phyloP scores from a whole-genome alignment of 768 basidiomycete species.

The Psilocybe cyanescens region DNA sequence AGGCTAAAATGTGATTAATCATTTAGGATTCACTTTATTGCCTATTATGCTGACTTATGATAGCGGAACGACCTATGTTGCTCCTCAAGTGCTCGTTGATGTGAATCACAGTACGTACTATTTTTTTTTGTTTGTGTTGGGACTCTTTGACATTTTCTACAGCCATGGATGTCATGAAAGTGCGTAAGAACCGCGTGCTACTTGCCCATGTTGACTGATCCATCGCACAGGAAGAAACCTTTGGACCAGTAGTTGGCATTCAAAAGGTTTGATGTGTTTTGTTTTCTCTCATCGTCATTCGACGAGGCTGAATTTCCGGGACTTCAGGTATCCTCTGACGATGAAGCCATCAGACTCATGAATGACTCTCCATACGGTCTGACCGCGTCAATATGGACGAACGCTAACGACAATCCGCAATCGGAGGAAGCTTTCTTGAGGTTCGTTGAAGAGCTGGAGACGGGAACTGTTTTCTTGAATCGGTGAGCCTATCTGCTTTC shows the following conservation, averaged over 20 bases:
- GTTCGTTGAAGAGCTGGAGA: constrained; percentile 74
- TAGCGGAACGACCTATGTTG: constrained; percentile 86
- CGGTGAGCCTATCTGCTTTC: constrained; percentile 42
- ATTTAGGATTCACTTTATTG: not conserved
- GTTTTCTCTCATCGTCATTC: not conserved
- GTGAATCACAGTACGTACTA: constrained; percentile 80
- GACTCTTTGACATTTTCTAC: not conserved
- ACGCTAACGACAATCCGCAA: constrained; percentile 57
- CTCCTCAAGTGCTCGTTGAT: constrained; percentile 87
- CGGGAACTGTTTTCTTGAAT: constrained; percentile 95
- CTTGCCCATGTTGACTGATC: constrained; percentile 2
- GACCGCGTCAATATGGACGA: constrained; percentile 95
- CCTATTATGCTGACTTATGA: not conserved
- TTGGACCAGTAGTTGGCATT: constrained; percentile 93
- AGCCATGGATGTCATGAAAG: constrained; percentile 96
- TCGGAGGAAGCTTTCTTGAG: constrained; percentile 71
- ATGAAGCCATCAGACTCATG: constrained; percentile 89
- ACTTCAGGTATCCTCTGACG: constrained; percentile 75
- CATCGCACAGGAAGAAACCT: constrained; percentile 73
- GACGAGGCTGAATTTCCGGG: not conserved
- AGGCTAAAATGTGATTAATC: constrained; percentile 59
- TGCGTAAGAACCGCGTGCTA: constrained; percentile 26
- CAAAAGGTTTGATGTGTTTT: constrained; percentile 66
- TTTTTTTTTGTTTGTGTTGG: not conserved
- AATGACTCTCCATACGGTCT: constrained; percentile 96